These are phyloP conservation scores for Claviceps lovelessii DNA, from an alignment of 2,329 filamentous ascomycete species.

Conservation along the genomic window DNA sequence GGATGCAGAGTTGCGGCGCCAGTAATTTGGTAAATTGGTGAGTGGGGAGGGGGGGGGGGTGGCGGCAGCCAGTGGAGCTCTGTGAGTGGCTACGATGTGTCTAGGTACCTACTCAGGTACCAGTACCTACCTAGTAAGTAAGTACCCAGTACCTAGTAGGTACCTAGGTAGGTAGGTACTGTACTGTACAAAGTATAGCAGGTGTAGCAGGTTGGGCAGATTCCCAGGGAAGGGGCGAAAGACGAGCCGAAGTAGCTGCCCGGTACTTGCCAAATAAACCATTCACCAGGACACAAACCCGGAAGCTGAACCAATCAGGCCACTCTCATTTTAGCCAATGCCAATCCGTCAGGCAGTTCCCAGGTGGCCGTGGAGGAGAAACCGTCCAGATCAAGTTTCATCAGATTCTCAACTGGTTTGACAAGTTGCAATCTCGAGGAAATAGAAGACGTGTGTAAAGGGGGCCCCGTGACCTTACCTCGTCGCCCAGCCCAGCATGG, in stretches of 20 bases:
- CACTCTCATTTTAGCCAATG: neutral
- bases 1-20: constrained; percentile 1
- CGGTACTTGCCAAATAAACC: neutral
- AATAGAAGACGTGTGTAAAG: neutral
- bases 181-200: no score
- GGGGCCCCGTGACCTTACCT: neutral
- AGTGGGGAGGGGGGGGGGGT: constrained; percentile 2
- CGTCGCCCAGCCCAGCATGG: no score
- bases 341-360: neutral
- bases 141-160: no score
- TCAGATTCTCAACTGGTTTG: neutral
- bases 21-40: constrained; percentile 2
- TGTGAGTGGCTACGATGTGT: constrained; percentile 4
- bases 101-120: no score
- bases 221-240: neutral
- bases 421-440: neutral
- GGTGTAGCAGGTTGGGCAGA: neutral
- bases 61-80: constrained; percentile 5
- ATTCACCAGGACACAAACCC: neutral
- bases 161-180: no score
- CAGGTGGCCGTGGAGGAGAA: neutral
- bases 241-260: neutral
- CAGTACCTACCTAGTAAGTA: no score
- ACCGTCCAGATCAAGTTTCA: neutral
- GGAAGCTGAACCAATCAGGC: neutral